Evolutionary conservation across 2,329 filamentous ascomycete species (phyloP), one percentile per base, ranked within the genome.

Genomic region (Fusarium beomiforme): DNA sequence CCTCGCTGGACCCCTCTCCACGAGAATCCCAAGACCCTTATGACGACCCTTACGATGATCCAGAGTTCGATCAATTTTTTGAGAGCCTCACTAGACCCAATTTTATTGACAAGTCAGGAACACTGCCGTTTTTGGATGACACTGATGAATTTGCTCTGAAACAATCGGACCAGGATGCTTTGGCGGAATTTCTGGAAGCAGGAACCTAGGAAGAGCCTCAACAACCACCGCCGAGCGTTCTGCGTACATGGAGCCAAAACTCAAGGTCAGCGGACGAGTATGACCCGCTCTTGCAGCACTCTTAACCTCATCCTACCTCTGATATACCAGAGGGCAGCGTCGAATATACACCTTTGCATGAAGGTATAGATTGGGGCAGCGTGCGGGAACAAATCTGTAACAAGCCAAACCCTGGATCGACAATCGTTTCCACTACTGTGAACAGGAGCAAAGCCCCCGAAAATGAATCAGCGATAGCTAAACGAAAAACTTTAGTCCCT

Each of bases 361-460:
- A 82, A 16, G 81, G 82, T 6, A 74, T 84, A 17, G 83, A 85
- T 62, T 85, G 83, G 84, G 72, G 80, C 42, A 51, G 69, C 8
- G 74, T 85, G 23, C 58, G 64, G 39, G 56, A 70, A 37, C 55
- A 71, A 43, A 41, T 54, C 37, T 44, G 65, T 26, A 50, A 59
- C 37, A 34, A 37, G 17, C 43, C 43, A 26, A 64, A 67, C 12
- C 17, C n/a, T 19, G 49, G 23, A 36, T 65, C 61, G 14, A 49
- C 49, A 42, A 9, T 53, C 41, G 26, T 12, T 9, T 23, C 34
- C 10, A 47, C 67, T 33, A 33, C 33, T 31, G 17, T 16, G 44
- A 56, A 46, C 31, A 21, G 47, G 41, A 59, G 59, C 59, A 56
- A 56, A 54, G 33, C 47, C 16, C 31, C 29, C 21, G 42, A 37